Evolutionary conservation across 192 early-diverging fungal genomes (phyloP).

Genomic region (Umbelopsis sp.): DNA sequence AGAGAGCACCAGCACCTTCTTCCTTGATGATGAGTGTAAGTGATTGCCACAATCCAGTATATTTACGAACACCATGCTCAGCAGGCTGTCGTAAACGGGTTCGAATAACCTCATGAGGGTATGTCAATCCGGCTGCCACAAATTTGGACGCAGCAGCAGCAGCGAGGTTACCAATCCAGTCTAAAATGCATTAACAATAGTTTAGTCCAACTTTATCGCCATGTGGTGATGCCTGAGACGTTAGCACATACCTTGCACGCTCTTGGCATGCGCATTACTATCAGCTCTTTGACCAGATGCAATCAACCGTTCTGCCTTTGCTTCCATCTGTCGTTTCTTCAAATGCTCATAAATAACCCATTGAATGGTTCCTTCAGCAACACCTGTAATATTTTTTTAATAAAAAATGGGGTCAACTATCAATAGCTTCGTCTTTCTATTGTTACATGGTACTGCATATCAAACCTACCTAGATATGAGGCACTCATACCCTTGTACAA

Average conservation of each 20-base stretch:
- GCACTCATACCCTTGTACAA: slow-evolving; percentile 93
- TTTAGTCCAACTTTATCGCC: too few species aligned
- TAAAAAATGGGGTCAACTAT: not conserved
- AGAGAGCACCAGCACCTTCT: slow-evolving; percentile 85
- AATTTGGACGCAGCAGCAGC: slow-evolving; percentile 87
- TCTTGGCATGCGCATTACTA: not conserved
- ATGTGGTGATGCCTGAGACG: too few species aligned
- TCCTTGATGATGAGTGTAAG: slow-evolving; percentile 61
- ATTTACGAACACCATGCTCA: slow-evolving; percentile 68
- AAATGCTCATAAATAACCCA: slow-evolving; percentile 96
- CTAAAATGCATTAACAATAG: not conserved
- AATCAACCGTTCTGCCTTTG: slow-evolving; percentile 1
- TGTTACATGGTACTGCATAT: not conserved
- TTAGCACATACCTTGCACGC: not conserved
- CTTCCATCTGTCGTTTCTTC: slow-evolving; percentile 56
- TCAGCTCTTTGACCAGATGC: slow-evolving; percentile 1
- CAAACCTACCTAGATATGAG: slow-evolving; percentile 69
- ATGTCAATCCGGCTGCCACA: slow-evolving; percentile 83
- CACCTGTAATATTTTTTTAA: slow-evolving; percentile 49
- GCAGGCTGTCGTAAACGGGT: slow-evolving; percentile 87
- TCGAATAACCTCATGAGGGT: slow-evolving; percentile 96
- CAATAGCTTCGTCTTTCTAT: not conserved
- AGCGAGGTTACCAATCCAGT: slow-evolving; percentile 85
- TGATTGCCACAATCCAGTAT: slow-evolving; percentile 70
- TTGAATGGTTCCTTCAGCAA: slow-evolving; percentile 90